Evolutionary conservation across 202 grass and related monocot genomes (phyloP), one percentile per base, ranked within the genome.

Genomic region (Brachypodium distachyon): DNA sequence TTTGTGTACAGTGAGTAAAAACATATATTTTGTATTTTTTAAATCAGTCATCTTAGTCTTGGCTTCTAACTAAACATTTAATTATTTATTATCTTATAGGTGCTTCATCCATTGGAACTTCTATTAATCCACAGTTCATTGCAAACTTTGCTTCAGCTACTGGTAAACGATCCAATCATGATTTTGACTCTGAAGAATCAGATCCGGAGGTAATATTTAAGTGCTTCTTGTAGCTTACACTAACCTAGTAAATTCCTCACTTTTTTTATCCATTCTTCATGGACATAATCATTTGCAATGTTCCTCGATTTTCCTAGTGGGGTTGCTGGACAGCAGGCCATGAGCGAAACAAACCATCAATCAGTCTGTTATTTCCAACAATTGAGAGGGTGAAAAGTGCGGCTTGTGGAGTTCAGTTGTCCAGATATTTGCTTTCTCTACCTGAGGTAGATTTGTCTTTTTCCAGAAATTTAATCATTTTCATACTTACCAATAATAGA

Each of bases 61-160:
- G 59, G 41, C 67, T 81, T 74, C 74, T 70, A 37, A 79, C 49
- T 82, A 6, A 67, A 48, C 1, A 7, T 70, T 74, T 72, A 29
- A 6, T 68, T 47, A 47, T 49, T 3, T 72, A 70, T 59, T 83
- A 42, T 78, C 72, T 44, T 31, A 39, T 77, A 97, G 93, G 93
- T 79, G 82, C 93, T 73, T 97, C 93, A 58, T 93, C 93, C 27
- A 85, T 97, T 76, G 93, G 93, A 43, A 88, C 93, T 75, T 97
- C 93, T 83, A 78, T 97, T 60, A 85, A 83, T 81, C 49, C 83
- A 34, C 90, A 89, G 43, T 97, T 97, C 84, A 85, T 97, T 61
- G 86, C 90, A 79, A 82, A 48, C 31, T 97, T 97, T 77, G 86
- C 93, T 70, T 86, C 85, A 68, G 90, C 85, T n/a, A 39, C 87